phyloP scores from a whole-genome alignment of 2,329 filamentous ascomycete species.

The Aspergillus viridinutans region DNA sequence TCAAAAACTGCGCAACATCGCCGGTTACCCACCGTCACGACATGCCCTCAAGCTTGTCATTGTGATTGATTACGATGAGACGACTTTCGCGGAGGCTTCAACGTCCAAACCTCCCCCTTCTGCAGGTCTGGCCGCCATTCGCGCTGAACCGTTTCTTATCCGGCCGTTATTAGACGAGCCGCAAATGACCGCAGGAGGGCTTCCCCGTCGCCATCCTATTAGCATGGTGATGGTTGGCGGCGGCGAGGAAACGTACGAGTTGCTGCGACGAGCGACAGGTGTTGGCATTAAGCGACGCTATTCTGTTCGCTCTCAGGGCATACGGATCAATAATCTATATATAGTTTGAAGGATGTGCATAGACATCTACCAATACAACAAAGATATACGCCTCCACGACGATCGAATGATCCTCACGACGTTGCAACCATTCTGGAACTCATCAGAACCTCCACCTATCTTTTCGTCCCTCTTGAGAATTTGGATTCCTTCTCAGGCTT shows the following conservation, averaged over 20 bases:
- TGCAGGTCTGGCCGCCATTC: slow-evolving; percentile 34
- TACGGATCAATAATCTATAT: slow-evolving; percentile 73
- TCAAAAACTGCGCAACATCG: slow-evolving; percentile 79
- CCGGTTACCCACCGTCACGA: slow-evolving; percentile 62
- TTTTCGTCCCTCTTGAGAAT: too few species aligned
- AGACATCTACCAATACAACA: neutral
- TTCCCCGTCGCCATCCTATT: slow-evolving; percentile 67
- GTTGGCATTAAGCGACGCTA: slow-evolving; percentile 76
- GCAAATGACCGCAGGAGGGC: slow-evolving; percentile 67
- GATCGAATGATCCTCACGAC: neutral
- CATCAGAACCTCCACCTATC: too few species aligned
- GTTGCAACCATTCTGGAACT: too few species aligned
- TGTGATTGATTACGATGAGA: slow-evolving; percentile 62
- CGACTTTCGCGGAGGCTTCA: slow-evolving; percentile 16
- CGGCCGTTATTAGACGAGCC: slow-evolving; percentile 70
- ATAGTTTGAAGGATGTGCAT: slow-evolving; percentile 48
- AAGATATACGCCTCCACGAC: neutral
- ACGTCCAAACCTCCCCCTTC: slow-evolving; percentile 26
- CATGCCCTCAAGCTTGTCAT: slow-evolving; percentile 73
- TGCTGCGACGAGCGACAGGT: slow-evolving; percentile 60
- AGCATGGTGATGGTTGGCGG: slow-evolving; percentile 80
- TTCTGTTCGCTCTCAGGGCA: slow-evolving; percentile 73
- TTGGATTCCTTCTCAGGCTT: too few species aligned
- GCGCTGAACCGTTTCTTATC: slow-evolving; percentile 42
- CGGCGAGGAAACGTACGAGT: slow-evolving; percentile 60